These are phyloP conservation scores for Sphaerulina vaccinii DNA, from an alignment of 2,329 filamentous ascomycete genomes.

Conservation along the genomic window DNA sequence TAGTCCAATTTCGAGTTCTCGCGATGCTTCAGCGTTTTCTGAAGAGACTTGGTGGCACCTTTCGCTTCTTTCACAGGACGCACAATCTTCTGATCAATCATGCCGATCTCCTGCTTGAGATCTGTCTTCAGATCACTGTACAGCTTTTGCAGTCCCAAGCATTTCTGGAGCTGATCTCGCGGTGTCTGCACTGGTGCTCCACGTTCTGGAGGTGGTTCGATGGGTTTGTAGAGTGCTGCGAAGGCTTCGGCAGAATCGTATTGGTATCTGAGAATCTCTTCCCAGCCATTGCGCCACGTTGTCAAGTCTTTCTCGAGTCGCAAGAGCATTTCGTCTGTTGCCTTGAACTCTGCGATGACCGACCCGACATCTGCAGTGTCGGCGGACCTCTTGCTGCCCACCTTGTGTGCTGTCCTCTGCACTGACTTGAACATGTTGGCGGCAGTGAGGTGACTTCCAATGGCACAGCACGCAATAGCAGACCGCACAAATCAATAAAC, in stretches of 20 bases:
- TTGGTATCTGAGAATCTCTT: slow-evolving; percentile 67
- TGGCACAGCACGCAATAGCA: background rate
- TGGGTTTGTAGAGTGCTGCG: slow-evolving; percentile 72
- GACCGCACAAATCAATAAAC: background rate
- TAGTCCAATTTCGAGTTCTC: slow-evolving; percentile 81
- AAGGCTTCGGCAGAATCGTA: slow-evolving; percentile 66
- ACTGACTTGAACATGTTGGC: slow-evolving; percentile 44
- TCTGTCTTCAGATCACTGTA: slow-evolving; percentile 72
- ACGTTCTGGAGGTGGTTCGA: slow-evolving; percentile 63
- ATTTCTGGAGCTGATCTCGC: slow-evolving; percentile 61
- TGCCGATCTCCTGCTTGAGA: slow-evolving; percentile 66
- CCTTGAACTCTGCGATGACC: slow-evolving; percentile 75
- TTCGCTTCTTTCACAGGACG: slow-evolving; percentile 68
- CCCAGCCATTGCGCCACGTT: slow-evolving; percentile 77
- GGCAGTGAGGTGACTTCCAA: background rate
- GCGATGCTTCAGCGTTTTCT: slow-evolving; percentile 80
- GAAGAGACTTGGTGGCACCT: slow-evolving; percentile 67
- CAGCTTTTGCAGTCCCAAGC: slow-evolving; percentile 62
- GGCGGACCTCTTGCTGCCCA: slow-evolving; percentile 64
- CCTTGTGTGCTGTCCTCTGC: slow-evolving; percentile 71
- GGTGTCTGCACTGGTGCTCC: slow-evolving; percentile 59
- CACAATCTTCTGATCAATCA: slow-evolving; percentile 69
- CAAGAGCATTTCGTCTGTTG: slow-evolving; percentile 68
- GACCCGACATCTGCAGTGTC: slow-evolving; percentile 75
- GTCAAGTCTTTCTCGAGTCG: slow-evolving; percentile 69